Percentiles rank a stretch among this genome's conserved stretches.
Conservation (phyloP, 1,284 basidiomycete species). For the Paramarasmius palmivorus region DNA sequence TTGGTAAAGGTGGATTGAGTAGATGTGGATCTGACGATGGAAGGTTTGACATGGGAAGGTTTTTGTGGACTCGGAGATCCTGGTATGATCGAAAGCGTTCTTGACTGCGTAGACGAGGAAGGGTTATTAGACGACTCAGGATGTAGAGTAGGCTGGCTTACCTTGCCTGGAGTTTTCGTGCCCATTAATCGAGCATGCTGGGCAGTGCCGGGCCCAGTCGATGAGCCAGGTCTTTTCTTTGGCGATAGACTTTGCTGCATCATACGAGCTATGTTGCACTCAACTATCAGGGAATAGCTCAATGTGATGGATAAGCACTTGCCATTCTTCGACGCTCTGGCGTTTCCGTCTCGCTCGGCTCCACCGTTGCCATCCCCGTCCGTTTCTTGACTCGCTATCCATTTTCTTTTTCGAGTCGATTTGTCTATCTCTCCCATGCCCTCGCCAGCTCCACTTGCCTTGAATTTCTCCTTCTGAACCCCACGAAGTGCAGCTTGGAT, state of each 20-base stretch:
- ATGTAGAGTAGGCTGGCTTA: conserved; percentile 28
- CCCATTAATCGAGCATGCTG: conserved; percentile 40
- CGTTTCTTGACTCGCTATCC: conserved; percentile 61
- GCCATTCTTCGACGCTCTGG: conserved; percentile 29
- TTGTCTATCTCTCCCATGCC: conserved; percentile 61
- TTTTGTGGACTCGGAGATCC: conserved; percentile 61
- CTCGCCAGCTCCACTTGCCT: conserved; percentile 40
- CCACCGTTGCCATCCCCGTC: conserved; percentile 26
- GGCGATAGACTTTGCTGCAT: conserved; percentile 45
- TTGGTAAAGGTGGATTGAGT: conserved; percentile 36
- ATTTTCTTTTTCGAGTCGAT: conserved; percentile 71
- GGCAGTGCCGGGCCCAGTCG: conserved; percentile 47
- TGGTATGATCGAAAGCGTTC: conserved; percentile 35
- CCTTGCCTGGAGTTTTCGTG: conserved; percentile 50
- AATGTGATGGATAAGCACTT: conserved; percentile 34
- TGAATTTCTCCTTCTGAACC: conserved; percentile 57
- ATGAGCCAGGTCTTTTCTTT: conserved; percentile 52
- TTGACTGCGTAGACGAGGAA: conserved; percentile 27
- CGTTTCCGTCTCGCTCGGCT: conserved; percentile 27
- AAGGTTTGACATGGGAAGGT: conserved; percentile 37
- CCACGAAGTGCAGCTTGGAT: conserved; percentile 67
- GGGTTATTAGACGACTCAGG: neutral
- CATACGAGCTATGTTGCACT: conserved; percentile 54
- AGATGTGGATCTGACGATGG: conserved; percentile 28
- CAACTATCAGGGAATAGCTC: too few relatives aligned